Percentiles rank a stretch among this genome's conserved stretches.
Evolutionary conservation across 108 stramenopile species (phyloP).

Genomic region (Cyclotella atomus): DNA sequence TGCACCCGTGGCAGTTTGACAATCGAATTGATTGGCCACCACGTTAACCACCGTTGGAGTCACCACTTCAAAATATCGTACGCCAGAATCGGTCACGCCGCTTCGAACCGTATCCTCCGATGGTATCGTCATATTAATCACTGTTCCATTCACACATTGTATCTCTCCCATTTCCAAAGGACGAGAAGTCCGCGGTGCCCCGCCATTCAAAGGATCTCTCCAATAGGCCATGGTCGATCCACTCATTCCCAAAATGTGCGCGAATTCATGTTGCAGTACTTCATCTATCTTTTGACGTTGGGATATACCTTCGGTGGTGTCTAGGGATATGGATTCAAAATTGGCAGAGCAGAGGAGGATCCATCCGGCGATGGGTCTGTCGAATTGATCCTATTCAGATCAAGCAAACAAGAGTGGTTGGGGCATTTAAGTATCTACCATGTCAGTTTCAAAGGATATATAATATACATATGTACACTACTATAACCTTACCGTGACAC

Average conservation of each 20-base stretch:
- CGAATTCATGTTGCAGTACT: slow-evolving; percentile 32
- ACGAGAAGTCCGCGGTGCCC: slow-evolving; percentile 21
- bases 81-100: slow-evolving; percentile 12
- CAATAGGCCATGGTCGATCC: slow-evolving; percentile 23
- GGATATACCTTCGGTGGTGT: neutral
- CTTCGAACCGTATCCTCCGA: slow-evolving; percentile 12
- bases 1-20: slow-evolving; percentile 22
- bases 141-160: slow-evolving; percentile 21
- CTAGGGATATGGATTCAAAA: neutral
- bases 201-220: slow-evolving; percentile 21
- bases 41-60: slow-evolving; percentile 38
- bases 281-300: slow-evolving; percentile 29
- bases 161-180: slow-evolving; percentile 18
- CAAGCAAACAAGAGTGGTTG: neutral
- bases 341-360: slow-evolving; percentile 2
- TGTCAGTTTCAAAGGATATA: too few species aligned
- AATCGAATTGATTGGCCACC: slow-evolving; percentile 32
- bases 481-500: slow-evolving; percentile 15
- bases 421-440: too few species aligned
- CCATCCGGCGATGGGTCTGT: slow-evolving; percentile 28
- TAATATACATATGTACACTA: too few species aligned
- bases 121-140: slow-evolving; percentile 11
- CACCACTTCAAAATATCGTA: slow-evolving; percentile 33
- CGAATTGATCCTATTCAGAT: slow-evolving; percentile 22
- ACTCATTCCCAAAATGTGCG: slow-evolving; percentile 29